Percentiles rank a stretch among this genome's conserved stretches.
Evolutionary conservation across 768 basidiomycete genomes (phyloP).

Genomic region (Hypsizygus marmoreus): DNA sequence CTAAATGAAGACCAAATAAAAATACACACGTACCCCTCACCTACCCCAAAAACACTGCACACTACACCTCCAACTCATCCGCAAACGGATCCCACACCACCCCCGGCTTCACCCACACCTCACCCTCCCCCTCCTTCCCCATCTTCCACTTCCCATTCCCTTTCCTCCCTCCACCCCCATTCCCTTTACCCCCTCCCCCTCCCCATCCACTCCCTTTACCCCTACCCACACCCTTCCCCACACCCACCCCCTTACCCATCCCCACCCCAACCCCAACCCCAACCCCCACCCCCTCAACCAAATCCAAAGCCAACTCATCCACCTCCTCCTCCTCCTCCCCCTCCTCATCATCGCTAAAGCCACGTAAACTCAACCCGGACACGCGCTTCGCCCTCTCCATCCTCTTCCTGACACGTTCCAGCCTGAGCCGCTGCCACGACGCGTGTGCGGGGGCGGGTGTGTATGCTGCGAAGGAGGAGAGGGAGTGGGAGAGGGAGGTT

Average conservation of each 20-base stretch:
- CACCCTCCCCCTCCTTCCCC: not conserved
- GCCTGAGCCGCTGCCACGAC: conserved; percentile 32
- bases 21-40: not conserved
- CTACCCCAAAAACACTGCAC: not conserved
- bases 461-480: conserved; percentile 10
- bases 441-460: conserved; percentile 38
- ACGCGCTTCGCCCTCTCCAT: conserved; percentile 33
- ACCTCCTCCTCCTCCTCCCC: conserved; percentile 24
- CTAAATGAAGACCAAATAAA: too few relatives aligned
- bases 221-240: too few relatives aligned
- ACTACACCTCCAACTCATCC: conserved; percentile 30
- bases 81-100: conserved; percentile 32
- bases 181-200: not conserved
- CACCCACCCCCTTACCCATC: too few relatives aligned
- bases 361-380: too few relatives aligned
- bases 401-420: conserved; percentile 31
- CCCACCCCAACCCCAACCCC: too few relatives aligned
- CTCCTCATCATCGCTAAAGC: conserved; percentile 28
- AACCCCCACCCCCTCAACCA: too few relatives aligned
- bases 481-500: conserved; percentile 15
- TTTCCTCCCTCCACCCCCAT: conserved; percentile 6
- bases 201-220: not conserved
- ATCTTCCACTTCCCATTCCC: not conserved
- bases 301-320: conserved; percentile 15
- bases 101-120: conserved; percentile 13